phyloP scores from a whole-genome alignment of 2,329 filamentous ascomycete species.

The Sporothrix pallida region DNA sequence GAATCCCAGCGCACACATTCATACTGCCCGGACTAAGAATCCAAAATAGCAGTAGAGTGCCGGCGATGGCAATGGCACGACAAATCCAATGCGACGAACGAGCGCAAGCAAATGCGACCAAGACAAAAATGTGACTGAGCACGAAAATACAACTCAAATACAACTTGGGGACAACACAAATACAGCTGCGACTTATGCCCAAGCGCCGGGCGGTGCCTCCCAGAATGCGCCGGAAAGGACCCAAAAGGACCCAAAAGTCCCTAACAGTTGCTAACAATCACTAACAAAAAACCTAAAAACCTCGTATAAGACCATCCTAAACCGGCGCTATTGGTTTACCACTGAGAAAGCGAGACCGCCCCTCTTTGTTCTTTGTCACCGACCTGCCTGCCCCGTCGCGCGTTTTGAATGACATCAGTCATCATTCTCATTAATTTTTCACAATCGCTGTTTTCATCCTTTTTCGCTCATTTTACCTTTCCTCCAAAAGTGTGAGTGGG shows the following conservation, averaged over 20 bases:
- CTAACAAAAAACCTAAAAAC: too few relatives aligned
- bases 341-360: not conserved
- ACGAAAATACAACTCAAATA: too few relatives aligned
- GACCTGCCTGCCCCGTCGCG: not conserved
- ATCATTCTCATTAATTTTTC: not conserved
- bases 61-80: not conserved
- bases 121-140: not conserved
- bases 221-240: too few relatives aligned
- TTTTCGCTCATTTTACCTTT: not conserved
- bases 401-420: slow-evolving; percentile 11
- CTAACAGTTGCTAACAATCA: too few relatives aligned
- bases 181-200: not conserved
- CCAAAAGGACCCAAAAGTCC: too few relatives aligned
- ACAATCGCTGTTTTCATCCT: too few relatives aligned
- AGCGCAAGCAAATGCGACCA: not conserved
- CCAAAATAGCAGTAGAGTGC: slow-evolving; percentile 3
- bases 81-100: not conserved
- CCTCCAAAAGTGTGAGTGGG: not conserved
- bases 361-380: not conserved
- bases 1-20: too few relatives aligned
- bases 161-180: not conserved
- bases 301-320: not conserved
- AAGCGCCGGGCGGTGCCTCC: not conserved
- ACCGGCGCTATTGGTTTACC: not conserved
- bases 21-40: not conserved